phyloP scores from a whole-genome alignment of 148 eudicot species.

The Tetragonia tetragonoides region DNA sequence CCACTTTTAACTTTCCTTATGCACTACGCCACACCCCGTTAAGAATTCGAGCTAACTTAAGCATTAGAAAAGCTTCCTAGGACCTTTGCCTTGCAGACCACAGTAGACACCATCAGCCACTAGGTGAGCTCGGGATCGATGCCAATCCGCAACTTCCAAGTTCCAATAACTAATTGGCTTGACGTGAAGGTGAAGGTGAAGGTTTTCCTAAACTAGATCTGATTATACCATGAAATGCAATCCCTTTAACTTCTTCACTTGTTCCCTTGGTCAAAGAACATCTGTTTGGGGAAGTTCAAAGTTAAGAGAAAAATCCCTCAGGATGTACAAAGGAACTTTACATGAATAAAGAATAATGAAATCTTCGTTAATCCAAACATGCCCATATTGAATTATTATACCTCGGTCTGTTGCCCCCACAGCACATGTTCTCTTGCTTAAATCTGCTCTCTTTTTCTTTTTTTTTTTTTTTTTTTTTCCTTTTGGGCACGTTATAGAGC shows the following conservation, averaged over 20 bases:
- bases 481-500: too few species aligned
- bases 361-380: constrained; percentile 30
- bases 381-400: constrained; percentile 39
- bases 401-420: constrained; percentile 37
- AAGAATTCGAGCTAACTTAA: background rate
- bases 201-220: constrained; percentile 18
- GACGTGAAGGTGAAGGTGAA: constrained; percentile 10
- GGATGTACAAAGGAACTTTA: background rate
- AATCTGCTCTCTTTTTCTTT: constrained; percentile 14
- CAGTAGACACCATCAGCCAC: background rate
- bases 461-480: background rate
- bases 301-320: constrained; percentile 8
- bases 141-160: constrained; percentile 4
- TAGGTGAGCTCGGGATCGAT: background rate
- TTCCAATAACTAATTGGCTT: constrained; percentile 3
- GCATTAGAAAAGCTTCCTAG: too few species aligned
- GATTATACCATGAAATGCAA: background rate
- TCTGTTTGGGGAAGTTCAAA: constrained; percentile 18
- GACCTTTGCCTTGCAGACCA: background rate
- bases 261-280: constrained; percentile 3
- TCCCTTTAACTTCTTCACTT: constrained; percentile 11
- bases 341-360: constrained; percentile 1
- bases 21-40: too few species aligned
- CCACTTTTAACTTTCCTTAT: too few species aligned
- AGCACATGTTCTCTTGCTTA: constrained; percentile 45